Conservation (phyloP, 2,329 filamentous ascomycete species). For the Cladophialophora yegresii region DNA sequence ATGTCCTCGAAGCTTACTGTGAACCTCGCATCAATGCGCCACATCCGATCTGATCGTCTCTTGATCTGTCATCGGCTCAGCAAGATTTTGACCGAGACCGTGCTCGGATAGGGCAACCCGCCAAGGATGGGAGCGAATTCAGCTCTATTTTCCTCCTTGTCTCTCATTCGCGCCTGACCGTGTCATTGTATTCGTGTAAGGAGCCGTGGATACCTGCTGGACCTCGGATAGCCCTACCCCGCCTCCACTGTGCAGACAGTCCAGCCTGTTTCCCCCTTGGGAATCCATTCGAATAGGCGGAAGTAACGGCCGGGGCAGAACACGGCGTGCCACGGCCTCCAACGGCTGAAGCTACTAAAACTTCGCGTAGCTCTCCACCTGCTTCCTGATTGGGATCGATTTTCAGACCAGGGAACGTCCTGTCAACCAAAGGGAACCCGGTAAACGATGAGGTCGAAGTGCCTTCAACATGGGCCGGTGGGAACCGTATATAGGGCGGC, state of each 20-base stretch:
- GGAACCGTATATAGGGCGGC: background rate
- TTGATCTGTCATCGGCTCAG: background rate
- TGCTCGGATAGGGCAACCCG: background rate
- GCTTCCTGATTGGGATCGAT: background rate
- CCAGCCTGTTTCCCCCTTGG: background rate
- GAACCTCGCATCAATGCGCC: background rate
- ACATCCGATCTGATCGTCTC: background rate
- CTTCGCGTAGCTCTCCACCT: background rate
- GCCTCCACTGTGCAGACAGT: background rate
- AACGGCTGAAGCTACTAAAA: background rate
- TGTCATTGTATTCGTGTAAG: background rate
- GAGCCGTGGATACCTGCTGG: background rate
- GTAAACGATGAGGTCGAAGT: background rate
- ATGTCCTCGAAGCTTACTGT: background rate
- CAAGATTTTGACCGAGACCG: background rate
- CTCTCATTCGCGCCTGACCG: no score
- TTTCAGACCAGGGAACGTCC: background rate
- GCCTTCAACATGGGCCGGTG: no score
- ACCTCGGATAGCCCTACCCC: constrained; percentile 12
- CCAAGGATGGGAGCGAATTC: background rate
- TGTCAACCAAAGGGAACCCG: background rate
- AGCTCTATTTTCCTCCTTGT: background rate
- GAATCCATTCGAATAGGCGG: background rate
- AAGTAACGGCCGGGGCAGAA: background rate
- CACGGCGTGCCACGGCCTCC: background rate